Conservation (phyloP, 1,284 basidiomycete species). For the Irpex sp. region DNA sequence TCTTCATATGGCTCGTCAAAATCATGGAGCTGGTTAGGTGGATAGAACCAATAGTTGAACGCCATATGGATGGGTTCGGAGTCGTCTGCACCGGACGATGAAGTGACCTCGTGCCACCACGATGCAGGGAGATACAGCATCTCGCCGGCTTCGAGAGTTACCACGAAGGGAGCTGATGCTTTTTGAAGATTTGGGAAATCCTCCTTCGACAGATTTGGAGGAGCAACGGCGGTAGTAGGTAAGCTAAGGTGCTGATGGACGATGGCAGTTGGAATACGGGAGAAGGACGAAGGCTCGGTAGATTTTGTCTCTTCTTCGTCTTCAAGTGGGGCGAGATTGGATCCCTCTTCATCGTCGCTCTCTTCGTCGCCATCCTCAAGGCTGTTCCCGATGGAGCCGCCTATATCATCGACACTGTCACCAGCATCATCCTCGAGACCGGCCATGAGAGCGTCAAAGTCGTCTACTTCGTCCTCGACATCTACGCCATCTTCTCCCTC, state of each 20-base stretch:
- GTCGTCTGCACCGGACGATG: slow-evolving; percentile 18
- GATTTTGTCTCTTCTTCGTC: slow-evolving; percentile 7
- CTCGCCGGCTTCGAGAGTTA: slow-evolving; percentile 29
- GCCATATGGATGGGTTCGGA: slow-evolving; percentile 28
- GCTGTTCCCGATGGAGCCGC: slow-evolving; percentile 13
- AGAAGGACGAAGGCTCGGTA: slow-evolving; percentile 28
- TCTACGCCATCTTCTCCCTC: slow-evolving; percentile 22
- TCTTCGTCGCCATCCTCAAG: slow-evolving; percentile 9
- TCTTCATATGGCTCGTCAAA: slow-evolving; percentile 29
- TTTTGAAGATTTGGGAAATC: slow-evolving; percentile 23
- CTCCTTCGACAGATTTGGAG: slow-evolving; percentile 10
- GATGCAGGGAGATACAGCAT: slow-evolving; percentile 32
- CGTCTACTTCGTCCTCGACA: slow-evolving; percentile 20
- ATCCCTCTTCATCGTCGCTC: slow-evolving; percentile 14
- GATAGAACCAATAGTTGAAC: slow-evolving; percentile 35
- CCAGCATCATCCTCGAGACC: slow-evolving; percentile 12
- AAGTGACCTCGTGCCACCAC: slow-evolving; percentile 34
- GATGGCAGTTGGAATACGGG: slow-evolving; percentile 27
- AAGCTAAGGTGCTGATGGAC: slow-evolving; percentile 26
- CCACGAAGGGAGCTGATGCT: slow-evolving; percentile 25
- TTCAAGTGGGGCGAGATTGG: not conserved
- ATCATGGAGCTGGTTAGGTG: slow-evolving; percentile 24
- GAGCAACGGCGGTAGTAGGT: slow-evolving; percentile 25
- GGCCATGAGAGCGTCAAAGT: slow-evolving; percentile 21
- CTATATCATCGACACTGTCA: slow-evolving; percentile 6